phyloP scores from a whole-genome alignment of 2,329 filamentous ascomycete species.

The Escovopsis sp. region DNA sequence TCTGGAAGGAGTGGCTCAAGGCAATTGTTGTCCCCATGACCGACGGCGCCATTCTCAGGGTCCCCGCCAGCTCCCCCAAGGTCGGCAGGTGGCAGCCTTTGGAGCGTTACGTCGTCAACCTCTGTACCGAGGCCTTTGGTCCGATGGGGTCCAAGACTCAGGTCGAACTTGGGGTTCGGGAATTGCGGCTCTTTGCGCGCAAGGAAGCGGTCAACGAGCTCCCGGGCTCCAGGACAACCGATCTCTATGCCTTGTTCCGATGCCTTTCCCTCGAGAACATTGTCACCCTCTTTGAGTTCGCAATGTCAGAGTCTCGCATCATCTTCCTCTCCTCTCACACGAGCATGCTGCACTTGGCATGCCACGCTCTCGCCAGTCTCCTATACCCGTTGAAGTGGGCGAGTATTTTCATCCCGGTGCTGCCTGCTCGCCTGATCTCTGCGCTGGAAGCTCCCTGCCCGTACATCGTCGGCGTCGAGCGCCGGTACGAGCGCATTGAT shows the following conservation, averaged over 20 bases:
- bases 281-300: constrained; percentile 83
- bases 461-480: constrained; percentile 92
- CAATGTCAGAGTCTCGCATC: constrained; percentile 83
- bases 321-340: constrained; percentile 93
- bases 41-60: constrained; percentile 65
- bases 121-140: constrained; percentile 88
- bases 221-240: constrained; percentile 77
- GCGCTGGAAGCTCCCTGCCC: constrained; percentile 90
- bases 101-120: constrained; percentile 91
- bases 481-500: constrained; percentile 72
- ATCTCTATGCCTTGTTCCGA: constrained; percentile 85
- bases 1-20: constrained; percentile 98
- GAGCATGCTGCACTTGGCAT: constrained; percentile 88
- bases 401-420: constrained; percentile 83
- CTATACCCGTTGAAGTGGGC: constrained; percentile 88
- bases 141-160: constrained; percentile 90
- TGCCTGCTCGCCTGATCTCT: constrained; percentile 76
- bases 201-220: constrained; percentile 90
- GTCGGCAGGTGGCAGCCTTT: constrained; percentile 92
- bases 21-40: constrained; percentile 93
- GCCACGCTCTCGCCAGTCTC: constrained; percentile 69
- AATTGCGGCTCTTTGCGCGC: constrained; percentile 79
- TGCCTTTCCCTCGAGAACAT: constrained; percentile 85
- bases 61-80: constrained; percentile 78
- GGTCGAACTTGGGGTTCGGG: constrained; percentile 79